Percentiles rank a stretch among this genome's conserved stretches.
Conservation (phyloP, 805 yeast genomes). For the Nakazawaea ambrosiae region DNA sequence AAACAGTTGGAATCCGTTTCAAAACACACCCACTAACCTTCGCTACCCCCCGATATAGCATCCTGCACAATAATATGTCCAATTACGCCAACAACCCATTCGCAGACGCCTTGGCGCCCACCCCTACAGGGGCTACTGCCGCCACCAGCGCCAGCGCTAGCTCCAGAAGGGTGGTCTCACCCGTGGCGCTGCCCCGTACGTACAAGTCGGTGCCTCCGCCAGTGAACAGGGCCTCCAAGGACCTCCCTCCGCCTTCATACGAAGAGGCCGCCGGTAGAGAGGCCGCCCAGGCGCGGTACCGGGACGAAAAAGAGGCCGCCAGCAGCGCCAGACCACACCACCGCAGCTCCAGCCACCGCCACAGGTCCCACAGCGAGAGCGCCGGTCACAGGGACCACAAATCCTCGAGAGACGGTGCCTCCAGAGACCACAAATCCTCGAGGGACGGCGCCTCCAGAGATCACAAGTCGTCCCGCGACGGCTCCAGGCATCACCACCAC, state of each 20-base stretch:
- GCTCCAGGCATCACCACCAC: slow-evolving; percentile 5
- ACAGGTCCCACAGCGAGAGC: slow-evolving; percentile 16
- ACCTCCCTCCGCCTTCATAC: slow-evolving; percentile 55
- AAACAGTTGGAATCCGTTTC: no score
- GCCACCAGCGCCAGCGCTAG: background rate
- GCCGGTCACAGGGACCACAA: slow-evolving; percentile 4
- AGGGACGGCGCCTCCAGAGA: slow-evolving; percentile 8
- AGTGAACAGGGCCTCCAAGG: slow-evolving; percentile 12
- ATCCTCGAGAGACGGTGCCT: slow-evolving; percentile 11
- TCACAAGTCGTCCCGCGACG: no score
- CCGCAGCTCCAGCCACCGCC: slow-evolving; percentile 10
- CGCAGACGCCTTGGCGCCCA: slow-evolving; percentile 37
- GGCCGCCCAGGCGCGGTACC: slow-evolving; percentile 36
- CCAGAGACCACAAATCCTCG: slow-evolving; percentile 20
- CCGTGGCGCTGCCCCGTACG: slow-evolving; percentile 23
- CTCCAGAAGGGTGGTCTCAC: slow-evolving; percentile 28
- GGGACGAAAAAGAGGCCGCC: slow-evolving; percentile 40
- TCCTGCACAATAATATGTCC: no score
- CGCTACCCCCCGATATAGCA: no score
- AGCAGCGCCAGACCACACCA: slow-evolving; percentile 15
- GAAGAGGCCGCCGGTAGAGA: slow-evolving; percentile 60
- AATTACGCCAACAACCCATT: slow-evolving; percentile 44
- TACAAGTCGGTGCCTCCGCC: slow-evolving; percentile 12
- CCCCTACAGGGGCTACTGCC: slow-evolving; percentile 22
- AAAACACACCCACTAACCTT: no score